Evolutionary conservation across 2,329 filamentous ascomycete genomes (phyloP).

Genomic region (Fusarium zealandicum): DNA sequence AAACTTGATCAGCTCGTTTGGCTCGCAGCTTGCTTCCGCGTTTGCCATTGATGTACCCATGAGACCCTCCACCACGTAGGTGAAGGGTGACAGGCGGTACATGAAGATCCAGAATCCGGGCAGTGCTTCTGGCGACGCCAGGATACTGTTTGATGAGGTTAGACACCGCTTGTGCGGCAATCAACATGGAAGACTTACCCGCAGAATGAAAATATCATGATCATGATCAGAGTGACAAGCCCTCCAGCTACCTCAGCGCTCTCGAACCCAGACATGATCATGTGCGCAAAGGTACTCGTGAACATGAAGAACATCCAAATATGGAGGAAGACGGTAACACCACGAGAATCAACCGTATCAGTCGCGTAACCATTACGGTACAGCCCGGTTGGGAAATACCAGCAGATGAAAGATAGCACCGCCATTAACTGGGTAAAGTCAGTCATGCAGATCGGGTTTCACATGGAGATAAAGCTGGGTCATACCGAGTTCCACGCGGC

Average conservation of each 20-base stretch:
- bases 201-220: constrained; percentile 68
- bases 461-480: neutral
- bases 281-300: constrained; percentile 69
- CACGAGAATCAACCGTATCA: constrained; percentile 55
- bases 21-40: constrained; percentile 64
- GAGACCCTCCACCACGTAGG: constrained; percentile 74
- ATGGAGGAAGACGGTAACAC: constrained; percentile 69
- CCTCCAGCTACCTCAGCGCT: constrained; percentile 70
- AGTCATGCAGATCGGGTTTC: neutral
- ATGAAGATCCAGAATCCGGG: constrained; percentile 81
- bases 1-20: constrained; percentile 70
- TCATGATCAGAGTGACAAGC: constrained; percentile 69
- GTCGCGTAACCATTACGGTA: constrained; percentile 64
- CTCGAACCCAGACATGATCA: constrained; percentile 69
- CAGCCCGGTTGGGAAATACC: constrained; percentile 73
- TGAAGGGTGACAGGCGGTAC: constrained; percentile 77
- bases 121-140: constrained; percentile 66
- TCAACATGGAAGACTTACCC: constrained; percentile 59
- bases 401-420: constrained; percentile 68
- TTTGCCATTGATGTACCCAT: constrained; percentile 70
- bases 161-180: neutral
- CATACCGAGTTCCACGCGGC: constrained; percentile 71
- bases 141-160: constrained; percentile 55
- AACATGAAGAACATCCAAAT: constrained; percentile 70
- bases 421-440: constrained; percentile 37